Evolutionary conservation across 306 rosid genomes (phyloP).

Genomic region (Inga oerstediana): DNA sequence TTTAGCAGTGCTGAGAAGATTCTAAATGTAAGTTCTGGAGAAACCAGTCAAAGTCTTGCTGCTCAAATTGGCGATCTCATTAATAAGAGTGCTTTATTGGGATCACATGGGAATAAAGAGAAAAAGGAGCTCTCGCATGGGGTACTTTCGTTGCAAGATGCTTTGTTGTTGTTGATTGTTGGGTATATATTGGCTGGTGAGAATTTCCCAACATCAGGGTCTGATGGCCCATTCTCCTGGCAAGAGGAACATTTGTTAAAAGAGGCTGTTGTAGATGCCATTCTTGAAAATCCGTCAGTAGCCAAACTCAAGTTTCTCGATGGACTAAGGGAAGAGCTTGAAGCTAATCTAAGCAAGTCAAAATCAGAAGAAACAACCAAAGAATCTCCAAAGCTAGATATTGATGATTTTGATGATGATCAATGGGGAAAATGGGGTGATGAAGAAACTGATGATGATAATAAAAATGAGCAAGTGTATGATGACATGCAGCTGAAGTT

Average conservation of each 20-base stretch:
- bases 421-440: slow-evolving; percentile 97
- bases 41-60: slow-evolving; percentile 92
- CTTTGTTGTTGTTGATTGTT: slow-evolving; percentile 69
- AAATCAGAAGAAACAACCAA: slow-evolving; percentile 57
- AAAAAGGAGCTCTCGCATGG: slow-evolving; percentile 58
- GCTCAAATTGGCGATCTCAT: slow-evolving; percentile 87
- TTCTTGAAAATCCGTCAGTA: slow-evolving; percentile 77
- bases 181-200: slow-evolving; percentile 93
- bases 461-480: slow-evolving; percentile 58
- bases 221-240: slow-evolving; percentile 96
- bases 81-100: slow-evolving; percentile 72
- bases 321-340: slow-evolving; percentile 82
- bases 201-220: slow-evolving; percentile 85
- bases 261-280: slow-evolving; percentile 82
- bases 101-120: slow-evolving; percentile 54
- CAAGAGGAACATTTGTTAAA: slow-evolving; percentile 89
- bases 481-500: slow-evolving; percentile 83
- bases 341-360: slow-evolving; percentile 56
- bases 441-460: slow-evolving; percentile 65
- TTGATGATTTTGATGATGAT: slow-evolving; percentile 84
- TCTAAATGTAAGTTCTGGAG: slow-evolving; percentile 70
- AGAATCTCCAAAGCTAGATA: slow-evolving; percentile 43
- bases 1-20: slow-evolving; percentile 79
- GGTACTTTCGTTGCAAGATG: slow-evolving; percentile 77
- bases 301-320: slow-evolving; percentile 77